Evolutionary conservation across 2,329 filamentous ascomycete species (phyloP).

Genomic region (Alternaria sp.): DNA sequence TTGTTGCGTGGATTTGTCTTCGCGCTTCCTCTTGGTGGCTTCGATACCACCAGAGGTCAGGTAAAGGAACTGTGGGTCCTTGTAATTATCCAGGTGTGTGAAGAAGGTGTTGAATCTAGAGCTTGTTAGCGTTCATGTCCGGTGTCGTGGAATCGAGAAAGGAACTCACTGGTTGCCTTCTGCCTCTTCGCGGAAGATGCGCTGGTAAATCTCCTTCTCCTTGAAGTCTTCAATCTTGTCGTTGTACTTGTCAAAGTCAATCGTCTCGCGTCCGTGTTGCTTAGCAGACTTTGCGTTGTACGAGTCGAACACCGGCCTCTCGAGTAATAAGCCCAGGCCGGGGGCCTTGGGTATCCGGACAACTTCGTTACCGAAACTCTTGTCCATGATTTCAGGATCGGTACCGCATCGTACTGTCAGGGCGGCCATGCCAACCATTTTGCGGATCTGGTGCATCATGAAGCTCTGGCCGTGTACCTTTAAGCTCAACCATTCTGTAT

Average conservation of each 20-base stretch:
- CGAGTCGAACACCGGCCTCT: slow-evolving; percentile 86
- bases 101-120: slow-evolving; percentile 56
- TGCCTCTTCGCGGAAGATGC: slow-evolving; percentile 90
- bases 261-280: slow-evolving; percentile 68
- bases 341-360: slow-evolving; percentile 95
- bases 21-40: slow-evolving; percentile 47
- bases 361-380: slow-evolving; percentile 73
- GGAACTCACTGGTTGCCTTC: slow-evolving; percentile 78
- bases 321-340: slow-evolving; percentile 83
- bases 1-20: slow-evolving; percentile 33
- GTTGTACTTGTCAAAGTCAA: slow-evolving; percentile 81
- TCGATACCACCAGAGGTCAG: slow-evolving; percentile 57
- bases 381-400: slow-evolving; percentile 70
- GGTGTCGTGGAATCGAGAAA: not conserved
- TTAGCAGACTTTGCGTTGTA: slow-evolving; percentile 79
- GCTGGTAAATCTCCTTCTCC: slow-evolving; percentile 86
- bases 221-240: slow-evolving; percentile 87
- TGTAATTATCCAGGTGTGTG: slow-evolving; percentile 59
- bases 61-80: slow-evolving; percentile 56
- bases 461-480: slow-evolving; percentile 98
- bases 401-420: slow-evolving; percentile 84
- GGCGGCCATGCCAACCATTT: slow-evolving; percentile 95
- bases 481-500: slow-evolving; percentile 93
- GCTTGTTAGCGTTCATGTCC: slow-evolving; percentile 14
- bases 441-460: slow-evolving; percentile 99